Evolutionary conservation across 495 filamentous ascomycete species (phyloP).

Genomic region (Penicillium pancosmium): DNA sequence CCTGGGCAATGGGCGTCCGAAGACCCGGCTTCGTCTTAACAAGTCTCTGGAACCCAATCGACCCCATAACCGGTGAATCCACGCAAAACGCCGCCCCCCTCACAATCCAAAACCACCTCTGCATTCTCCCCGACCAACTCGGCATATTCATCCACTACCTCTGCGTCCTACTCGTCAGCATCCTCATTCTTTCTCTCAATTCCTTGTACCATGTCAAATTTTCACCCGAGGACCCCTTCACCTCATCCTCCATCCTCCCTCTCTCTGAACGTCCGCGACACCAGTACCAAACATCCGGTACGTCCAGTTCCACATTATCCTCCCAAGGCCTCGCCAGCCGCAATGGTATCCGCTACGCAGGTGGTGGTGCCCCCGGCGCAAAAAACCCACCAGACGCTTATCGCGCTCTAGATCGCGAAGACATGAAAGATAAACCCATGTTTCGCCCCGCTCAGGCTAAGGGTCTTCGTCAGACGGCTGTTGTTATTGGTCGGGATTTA

Average conservation of each 20-base stretch:
- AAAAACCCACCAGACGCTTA: constrained; percentile 30
- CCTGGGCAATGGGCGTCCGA: constrained; percentile 96
- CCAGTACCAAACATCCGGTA: constrained; percentile 39
- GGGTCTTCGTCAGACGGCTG: constrained; percentile 15
- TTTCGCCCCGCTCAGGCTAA: constrained; percentile 17
- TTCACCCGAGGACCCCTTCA: constrained; percentile 10
- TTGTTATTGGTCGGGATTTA: constrained; percentile 29
- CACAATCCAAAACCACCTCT: constrained; percentile 87
- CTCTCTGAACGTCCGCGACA: constrained; percentile 33
- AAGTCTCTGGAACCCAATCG: constrained; percentile 89
- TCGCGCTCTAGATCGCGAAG: constrained; percentile 30
- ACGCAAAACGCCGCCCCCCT: constrained; percentile 39
- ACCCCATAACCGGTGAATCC: constrained; percentile 59
- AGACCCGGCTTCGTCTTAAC: constrained; percentile 85
- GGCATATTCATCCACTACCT: constrained; percentile 79
- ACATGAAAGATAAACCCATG: constrained; percentile 27
- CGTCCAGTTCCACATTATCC: constrained; percentile 41
- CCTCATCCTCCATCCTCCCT: constrained; percentile 33
- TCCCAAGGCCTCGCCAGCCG: constrained; percentile 39
- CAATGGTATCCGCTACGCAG: constrained; percentile 27
- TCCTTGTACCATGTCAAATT: constrained; percentile 54
- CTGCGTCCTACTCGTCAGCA: constrained; percentile 58
- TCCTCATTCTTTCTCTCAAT: constrained; percentile 61
- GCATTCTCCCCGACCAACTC: constrained; percentile 86
- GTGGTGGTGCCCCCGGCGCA: constrained; percentile 8